Evolutionary conservation across 2,329 filamentous ascomycete species (phyloP).

Genomic region (Westerdykella sp.): DNA sequence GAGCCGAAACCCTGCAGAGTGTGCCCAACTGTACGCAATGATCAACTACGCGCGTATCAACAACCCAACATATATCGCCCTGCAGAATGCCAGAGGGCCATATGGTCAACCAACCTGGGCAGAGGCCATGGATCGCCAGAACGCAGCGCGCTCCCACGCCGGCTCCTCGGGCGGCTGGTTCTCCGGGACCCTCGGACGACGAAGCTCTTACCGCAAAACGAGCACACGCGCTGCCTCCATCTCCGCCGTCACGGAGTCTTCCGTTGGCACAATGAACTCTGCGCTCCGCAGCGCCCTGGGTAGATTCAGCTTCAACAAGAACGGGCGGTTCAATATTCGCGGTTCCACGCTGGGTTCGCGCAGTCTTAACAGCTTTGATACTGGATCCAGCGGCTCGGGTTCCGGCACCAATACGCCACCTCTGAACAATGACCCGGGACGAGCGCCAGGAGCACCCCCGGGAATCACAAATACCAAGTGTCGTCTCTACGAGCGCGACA

Average conservation of each 20-base stretch:
- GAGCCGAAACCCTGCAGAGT: conserved; percentile 68
- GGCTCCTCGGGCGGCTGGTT: conserved; percentile 44
- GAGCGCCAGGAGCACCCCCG: conserved; percentile 43
- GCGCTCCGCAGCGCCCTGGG: conserved; percentile 68
- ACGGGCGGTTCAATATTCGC: conserved; percentile 74
- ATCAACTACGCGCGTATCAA: conserved; percentile 87
- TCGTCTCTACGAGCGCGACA: conserved; percentile 73
- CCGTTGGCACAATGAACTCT: conserved; percentile 67
- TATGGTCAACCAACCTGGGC: conserved; percentile 42
- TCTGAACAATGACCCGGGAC: conserved; percentile 21
- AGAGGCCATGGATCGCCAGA: conserved; percentile 49
- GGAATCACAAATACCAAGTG: conserved; percentile 79
- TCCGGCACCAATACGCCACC: conserved; percentile 31
- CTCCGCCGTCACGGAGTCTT: conserved; percentile 65
- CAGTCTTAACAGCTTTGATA: conserved; percentile 47
- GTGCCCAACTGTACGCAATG: conserved; percentile 72
- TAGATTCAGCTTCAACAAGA: conserved; percentile 61
- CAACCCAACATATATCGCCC: conserved; percentile 79
- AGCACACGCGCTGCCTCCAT: conserved; percentile 50
- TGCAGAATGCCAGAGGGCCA: conserved; percentile 66
- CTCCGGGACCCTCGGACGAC: conserved; percentile 44
- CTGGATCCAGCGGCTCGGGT: conserved; percentile 44
- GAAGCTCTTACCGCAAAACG: conserved; percentile 50
- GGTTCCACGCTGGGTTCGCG: conserved; percentile 65
- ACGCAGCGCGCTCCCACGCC: conserved; percentile 37